Conservation (phyloP, 192 early-diverging fungal species). For the Backusella morwellensis region DNA sequence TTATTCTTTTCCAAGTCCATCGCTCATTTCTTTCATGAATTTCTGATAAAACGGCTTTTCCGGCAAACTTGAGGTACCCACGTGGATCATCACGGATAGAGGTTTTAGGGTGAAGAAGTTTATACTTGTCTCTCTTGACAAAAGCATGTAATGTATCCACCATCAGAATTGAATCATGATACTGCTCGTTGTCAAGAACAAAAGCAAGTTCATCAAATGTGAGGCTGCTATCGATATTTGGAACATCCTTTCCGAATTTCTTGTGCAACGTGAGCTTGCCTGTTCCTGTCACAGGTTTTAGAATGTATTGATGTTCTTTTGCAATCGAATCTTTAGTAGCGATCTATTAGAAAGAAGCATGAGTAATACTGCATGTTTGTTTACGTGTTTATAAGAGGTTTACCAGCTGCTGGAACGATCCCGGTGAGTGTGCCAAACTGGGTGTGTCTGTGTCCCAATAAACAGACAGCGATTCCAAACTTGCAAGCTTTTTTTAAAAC, state of each 20-base stretch:
- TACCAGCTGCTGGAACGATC: neutral
- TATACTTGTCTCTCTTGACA: constrained; percentile 52
- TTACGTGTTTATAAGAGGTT: neutral
- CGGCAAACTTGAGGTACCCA: constrained; percentile 67
- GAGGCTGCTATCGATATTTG: constrained; percentile 54
- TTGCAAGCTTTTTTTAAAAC: constrained; percentile 47
- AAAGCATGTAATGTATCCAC: constrained; percentile 35
- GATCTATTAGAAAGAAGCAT: constrained; percentile 43
- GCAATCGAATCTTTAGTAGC: constrained; percentile 50
- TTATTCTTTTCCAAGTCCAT: constrained; percentile 74
- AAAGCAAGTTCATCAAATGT: constrained; percentile 80
- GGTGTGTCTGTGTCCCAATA: constrained; percentile 73
- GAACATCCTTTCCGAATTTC: neutral
- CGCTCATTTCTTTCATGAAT: constrained; percentile 70
- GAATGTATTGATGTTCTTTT: constrained; percentile 62
- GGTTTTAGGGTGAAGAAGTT: constrained; percentile 79
- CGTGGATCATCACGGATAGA: constrained; percentile 72
- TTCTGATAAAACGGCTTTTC: constrained; percentile 64
- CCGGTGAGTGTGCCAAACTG: constrained; percentile 45
- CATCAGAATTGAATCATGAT: constrained; percentile 62
- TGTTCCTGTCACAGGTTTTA: constrained; percentile 75
- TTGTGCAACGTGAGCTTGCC: constrained; percentile 45
- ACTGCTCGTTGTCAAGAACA: constrained; percentile 75
- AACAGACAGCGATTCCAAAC: constrained; percentile 57
- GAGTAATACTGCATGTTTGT: neutral